These are phyloP conservation scores for Cantharellus cinnabarinus DNA, from an alignment of 768 basidiomycete genomes.

Conservation along the genomic window DNA sequence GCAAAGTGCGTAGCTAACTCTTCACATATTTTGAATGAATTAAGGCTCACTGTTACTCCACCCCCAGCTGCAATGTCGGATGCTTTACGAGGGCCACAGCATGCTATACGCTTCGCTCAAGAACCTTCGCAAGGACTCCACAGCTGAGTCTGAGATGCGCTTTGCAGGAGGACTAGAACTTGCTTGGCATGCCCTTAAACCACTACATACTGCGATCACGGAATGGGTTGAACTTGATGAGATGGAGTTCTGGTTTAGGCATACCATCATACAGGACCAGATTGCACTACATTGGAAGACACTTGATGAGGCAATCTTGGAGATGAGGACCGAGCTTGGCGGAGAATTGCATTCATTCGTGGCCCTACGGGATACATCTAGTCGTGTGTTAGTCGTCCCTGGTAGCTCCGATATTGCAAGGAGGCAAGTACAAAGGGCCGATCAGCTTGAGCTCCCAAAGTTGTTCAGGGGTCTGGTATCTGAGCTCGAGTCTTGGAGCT, in stretches of 20 bases:
- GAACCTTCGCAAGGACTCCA: not conserved
- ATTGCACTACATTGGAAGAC: not conserved
- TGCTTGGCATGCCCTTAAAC: not conserved
- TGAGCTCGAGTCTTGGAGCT: not conserved
- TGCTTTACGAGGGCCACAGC: not conserved
- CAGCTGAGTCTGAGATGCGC: not conserved
- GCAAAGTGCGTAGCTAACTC: not conserved
- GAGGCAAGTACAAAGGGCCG: not conserved
- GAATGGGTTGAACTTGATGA: not conserved
- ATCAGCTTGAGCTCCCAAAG: not conserved
- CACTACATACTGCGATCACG: not conserved
- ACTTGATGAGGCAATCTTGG: not conserved
- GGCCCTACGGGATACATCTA: not conserved
- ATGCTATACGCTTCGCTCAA: not conserved
- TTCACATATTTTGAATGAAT: not conserved
- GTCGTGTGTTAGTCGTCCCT: not conserved
- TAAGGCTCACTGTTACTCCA: no score
- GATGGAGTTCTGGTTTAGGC: not conserved
- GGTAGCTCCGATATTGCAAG: not conserved
- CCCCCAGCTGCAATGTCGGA: not conserved
- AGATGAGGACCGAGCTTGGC: not conserved
- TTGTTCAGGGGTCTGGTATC: not conserved
- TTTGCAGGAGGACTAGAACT: not conserved
- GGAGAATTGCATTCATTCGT: not conserved
- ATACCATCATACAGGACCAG: not conserved